Percentiles rank a stretch among this genome's conserved stretches.
Evolutionary conservation across 225 moss, liverwort and hornwort genomes (phyloP).

Genomic region (Pleurozium schreberi): DNA sequence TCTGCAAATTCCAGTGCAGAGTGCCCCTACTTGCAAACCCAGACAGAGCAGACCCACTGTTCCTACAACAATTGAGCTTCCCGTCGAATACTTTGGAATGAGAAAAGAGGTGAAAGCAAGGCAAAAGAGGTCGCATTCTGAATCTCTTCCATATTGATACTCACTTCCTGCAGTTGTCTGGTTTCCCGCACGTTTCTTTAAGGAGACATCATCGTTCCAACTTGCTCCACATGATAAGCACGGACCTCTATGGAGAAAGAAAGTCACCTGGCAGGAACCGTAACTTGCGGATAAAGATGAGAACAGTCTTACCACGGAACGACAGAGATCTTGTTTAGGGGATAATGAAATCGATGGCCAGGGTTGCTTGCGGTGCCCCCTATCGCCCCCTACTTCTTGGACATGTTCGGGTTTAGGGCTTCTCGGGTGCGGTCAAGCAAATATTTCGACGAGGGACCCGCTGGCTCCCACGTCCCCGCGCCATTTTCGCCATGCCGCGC

Average conservation of each 20-base stretch:
- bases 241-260: background rate
- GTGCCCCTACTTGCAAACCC: background rate
- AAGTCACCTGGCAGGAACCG: background rate
- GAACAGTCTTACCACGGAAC: background rate
- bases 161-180: background rate
- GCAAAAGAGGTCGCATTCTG: background rate
- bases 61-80: background rate
- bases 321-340: background rate
- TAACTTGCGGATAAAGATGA: slow-evolving; percentile 2
- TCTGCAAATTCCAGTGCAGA: background rate
- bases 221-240: slow-evolving; percentile 11
- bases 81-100: background rate
- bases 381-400: background rate
- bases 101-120: background rate
- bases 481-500: background rate
- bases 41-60: background rate
- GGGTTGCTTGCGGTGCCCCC: background rate
- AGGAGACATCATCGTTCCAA: background rate
- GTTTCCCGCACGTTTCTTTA: background rate
- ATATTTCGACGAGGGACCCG: background rate
- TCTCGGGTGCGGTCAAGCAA: background rate
- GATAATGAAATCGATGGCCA: slow-evolving; percentile 15
- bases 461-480: background rate
- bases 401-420: background rate
- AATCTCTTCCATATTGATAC: background rate